phyloP scores from a whole-genome alignment of 169 alveolate genomes.

The Plasmodium sp. region DNA sequence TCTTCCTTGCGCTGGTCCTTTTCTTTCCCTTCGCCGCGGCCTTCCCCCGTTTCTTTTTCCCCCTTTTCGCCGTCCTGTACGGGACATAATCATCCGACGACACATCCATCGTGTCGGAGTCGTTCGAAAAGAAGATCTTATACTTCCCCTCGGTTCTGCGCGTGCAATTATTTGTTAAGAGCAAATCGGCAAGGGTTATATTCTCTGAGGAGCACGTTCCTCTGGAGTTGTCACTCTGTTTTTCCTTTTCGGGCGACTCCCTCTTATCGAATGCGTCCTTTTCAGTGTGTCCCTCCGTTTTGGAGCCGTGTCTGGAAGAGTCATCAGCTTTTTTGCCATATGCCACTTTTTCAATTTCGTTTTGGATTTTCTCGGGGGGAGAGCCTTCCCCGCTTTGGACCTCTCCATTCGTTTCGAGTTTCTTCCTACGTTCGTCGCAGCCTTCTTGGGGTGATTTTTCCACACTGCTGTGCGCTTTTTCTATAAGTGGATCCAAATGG shows the following conservation, averaged over 20 bases:
- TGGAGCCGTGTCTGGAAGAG: not conserved
- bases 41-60: not conserved
- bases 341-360: not conserved
- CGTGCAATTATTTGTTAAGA: not conserved
- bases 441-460: not conserved
- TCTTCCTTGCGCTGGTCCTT: not conserved
- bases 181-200: not conserved
- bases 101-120: not conserved
- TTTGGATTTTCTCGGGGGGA: not conserved
- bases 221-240: not conserved
- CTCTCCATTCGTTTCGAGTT: not conserved
- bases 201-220: not conserved
- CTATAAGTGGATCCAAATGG: not conserved
- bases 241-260: not conserved
- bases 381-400: not conserved
- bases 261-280: not conserved
- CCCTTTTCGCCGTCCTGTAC: not conserved
- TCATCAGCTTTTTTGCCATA: not conserved
- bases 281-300: not conserved
- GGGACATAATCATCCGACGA: slow-evolving; percentile 24
- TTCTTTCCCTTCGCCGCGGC: not conserved
- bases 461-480: not conserved
- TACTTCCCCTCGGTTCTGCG: not conserved
- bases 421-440: not conserved
- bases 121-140: not conserved